phyloP scores from a whole-genome alignment of 1,139 yeast genomes.

The Eremothecium gossypii region DNA sequence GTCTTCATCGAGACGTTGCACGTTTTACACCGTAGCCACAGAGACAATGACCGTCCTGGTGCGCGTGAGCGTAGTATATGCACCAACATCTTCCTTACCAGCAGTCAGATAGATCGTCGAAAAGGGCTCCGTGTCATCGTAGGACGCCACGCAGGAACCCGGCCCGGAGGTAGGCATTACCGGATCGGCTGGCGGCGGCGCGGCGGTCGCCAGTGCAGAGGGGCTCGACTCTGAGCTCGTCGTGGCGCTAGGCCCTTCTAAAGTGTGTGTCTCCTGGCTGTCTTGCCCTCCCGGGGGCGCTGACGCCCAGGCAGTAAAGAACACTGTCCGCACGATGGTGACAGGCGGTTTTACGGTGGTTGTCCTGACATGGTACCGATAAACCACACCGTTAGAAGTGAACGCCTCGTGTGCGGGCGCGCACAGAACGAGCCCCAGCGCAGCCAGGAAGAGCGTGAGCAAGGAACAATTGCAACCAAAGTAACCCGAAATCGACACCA shows the following conservation, averaged over 20 bases:
- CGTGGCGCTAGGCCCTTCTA: too few species aligned
- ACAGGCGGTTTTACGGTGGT: constrained; percentile 28
- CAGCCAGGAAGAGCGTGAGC: too few species aligned
- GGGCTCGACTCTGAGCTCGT: too few species aligned
- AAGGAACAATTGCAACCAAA: too few species aligned
- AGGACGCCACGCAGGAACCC: constrained; percentile 3
- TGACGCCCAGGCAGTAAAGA: constrained; percentile 14
- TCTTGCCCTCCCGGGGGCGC: too few species aligned
- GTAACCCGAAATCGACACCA: too few species aligned
- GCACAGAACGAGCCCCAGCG: too few species aligned
- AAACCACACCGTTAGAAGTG: constrained; percentile 29
- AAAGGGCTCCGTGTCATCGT: constrained; percentile 15
- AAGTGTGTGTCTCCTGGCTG: too few species aligned
- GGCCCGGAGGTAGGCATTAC: too few species aligned
- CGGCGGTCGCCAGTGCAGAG: too few species aligned
- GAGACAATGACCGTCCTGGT: constrained; percentile 22
- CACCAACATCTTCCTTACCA: constrained; percentile 27
- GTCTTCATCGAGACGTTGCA: neutral
- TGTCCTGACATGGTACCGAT: constrained; percentile 27
- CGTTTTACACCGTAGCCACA: neutral
- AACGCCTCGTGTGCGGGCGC: constrained; percentile 8
- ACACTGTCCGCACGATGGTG: constrained; percentile 23
- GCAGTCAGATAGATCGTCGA: constrained; percentile 24
- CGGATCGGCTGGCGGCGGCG: too few species aligned
- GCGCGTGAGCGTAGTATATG: constrained; percentile 27